phyloP scores from a whole-genome alignment of 75 land plant species.

The Pinus albicaulis region DNA sequence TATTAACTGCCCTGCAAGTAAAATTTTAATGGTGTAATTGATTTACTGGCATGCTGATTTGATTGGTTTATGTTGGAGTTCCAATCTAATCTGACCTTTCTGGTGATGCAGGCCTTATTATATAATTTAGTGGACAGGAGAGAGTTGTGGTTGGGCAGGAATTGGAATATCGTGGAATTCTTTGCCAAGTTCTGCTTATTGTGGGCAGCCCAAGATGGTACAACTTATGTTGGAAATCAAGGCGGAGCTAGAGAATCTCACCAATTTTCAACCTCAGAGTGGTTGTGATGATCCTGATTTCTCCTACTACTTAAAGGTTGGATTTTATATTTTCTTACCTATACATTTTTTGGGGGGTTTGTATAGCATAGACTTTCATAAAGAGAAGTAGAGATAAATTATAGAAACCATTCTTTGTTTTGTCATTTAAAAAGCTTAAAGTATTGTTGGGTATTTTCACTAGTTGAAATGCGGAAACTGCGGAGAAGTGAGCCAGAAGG shows the following conservation, averaged over 20 bases:
- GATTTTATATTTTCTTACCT: background rate
- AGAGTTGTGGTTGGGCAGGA: too few relatives aligned
- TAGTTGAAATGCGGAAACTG: slow-evolving; percentile 90
- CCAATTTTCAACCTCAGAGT: slow-evolving; percentile 71
- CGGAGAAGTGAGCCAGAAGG: slow-evolving; percentile 81
- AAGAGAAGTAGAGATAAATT: background rate
- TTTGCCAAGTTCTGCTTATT: background rate
- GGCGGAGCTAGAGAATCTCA: slow-evolving; percentile 89
- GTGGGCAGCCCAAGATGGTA: slow-evolving; percentile 54
- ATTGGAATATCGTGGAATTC: too few relatives aligned
- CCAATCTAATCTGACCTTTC: too few relatives aligned
- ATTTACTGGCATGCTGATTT: too few relatives aligned
- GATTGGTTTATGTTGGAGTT: too few relatives aligned
- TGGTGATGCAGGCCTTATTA: too few relatives aligned
- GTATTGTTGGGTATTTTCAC: background rate
- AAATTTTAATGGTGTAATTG: too few relatives aligned
- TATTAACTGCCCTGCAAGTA: too few relatives aligned
- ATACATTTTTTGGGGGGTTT: background rate
- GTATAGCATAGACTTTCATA: too few relatives aligned
- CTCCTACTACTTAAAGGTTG: slow-evolving; percentile 87
- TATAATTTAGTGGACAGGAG: too few relatives aligned
- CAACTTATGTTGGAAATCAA: slow-evolving; percentile 57
- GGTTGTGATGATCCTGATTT: slow-evolving; percentile 79
- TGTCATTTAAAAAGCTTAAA: background rate
- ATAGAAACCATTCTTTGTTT: background rate